Evolutionary conservation across 768 basidiomycete genomes (phyloP), one percentile per base, ranked within the genome.

Genomic region (Zangia roseola): DNA sequence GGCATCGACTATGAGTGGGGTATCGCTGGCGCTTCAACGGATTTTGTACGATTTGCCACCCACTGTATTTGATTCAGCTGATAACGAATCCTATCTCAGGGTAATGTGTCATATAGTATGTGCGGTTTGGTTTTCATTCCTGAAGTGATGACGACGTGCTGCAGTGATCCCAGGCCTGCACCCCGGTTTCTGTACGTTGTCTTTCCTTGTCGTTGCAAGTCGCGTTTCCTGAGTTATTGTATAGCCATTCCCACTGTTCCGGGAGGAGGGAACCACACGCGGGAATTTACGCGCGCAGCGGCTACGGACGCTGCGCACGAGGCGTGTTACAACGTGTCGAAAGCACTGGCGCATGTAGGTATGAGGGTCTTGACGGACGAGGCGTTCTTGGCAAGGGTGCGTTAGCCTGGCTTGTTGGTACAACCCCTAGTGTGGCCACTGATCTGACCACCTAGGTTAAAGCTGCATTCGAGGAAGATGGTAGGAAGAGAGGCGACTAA

Each of bases 231-330:
- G 20, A 20, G 12, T 10, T 13, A 42, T 3, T 4, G 17, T 25
- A 12, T 17, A 90, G 88, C 85, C 8, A 88, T 91, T 41, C 90
- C 89, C 2, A 88, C 86, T 0, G 71, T 80, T 24, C 63, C 70
- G 0, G 76, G 82, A 54, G 89, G 88, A 17, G 87, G 87, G 5
- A 91, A 91, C 59, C 89, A 92, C 57, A 90, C 89, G 0, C 69
- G 69, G 2, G 81, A 69, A 16, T 91, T 92, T 59, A 71, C 79
- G 6, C 67, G 74, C 14, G 70, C 86, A 0, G 88, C 86, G 0
- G 72, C 78, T 0, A 84, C 80, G 0, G 62, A 71, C 3, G 75
- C 70, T 31, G 81, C 88, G 4, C 90, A 91, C 54, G 69, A 80
- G 14, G 84, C 82, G 3, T 82, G 79, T 53, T 65, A 89, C 38